These are phyloP conservation scores for Fraxinus sp. DNA, from an alignment of 305 asterid genomes.

Conservation along the genomic window DNA sequence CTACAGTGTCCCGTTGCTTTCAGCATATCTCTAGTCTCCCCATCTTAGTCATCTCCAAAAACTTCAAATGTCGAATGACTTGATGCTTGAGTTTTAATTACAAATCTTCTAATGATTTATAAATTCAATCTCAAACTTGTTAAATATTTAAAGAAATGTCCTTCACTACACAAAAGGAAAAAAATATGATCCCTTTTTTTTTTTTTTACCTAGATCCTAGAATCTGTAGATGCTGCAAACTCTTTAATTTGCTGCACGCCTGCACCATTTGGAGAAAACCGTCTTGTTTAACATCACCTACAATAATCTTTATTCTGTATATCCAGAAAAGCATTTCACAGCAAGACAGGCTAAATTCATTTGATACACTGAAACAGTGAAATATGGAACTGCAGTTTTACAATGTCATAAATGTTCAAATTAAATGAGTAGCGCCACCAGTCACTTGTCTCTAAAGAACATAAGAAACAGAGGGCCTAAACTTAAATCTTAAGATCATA, in stretches of 20 bases:
- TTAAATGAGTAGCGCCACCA: neutral
- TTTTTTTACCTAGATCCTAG: neutral
- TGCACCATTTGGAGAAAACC: neutral
- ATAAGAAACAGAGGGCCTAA: neutral
- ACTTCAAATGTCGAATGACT: neutral
- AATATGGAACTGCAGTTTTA: neutral
- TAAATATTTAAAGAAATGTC: neutral
- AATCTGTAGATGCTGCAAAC: neutral
- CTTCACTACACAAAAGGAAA: neutral
- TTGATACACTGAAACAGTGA: neutral
- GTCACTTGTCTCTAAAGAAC: neutral
- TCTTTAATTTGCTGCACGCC: neutral
- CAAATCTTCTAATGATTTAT: neutral
- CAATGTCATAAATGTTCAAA: neutral
- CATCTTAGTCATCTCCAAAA: neutral
- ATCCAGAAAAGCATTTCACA: neutral
- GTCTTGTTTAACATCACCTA: neutral
- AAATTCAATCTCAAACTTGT: neutral
- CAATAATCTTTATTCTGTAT: neutral
- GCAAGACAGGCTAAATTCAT: neutral
- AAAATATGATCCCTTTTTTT: neutral
- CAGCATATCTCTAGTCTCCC: neutral
- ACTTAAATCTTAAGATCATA: neutral
- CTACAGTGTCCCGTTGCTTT: neutral
- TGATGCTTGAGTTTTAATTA: neutral